Evolutionary conservation across 192 early-diverging fungal genomes (phyloP).

Genomic region (Linnemannia hyalina): DNA sequence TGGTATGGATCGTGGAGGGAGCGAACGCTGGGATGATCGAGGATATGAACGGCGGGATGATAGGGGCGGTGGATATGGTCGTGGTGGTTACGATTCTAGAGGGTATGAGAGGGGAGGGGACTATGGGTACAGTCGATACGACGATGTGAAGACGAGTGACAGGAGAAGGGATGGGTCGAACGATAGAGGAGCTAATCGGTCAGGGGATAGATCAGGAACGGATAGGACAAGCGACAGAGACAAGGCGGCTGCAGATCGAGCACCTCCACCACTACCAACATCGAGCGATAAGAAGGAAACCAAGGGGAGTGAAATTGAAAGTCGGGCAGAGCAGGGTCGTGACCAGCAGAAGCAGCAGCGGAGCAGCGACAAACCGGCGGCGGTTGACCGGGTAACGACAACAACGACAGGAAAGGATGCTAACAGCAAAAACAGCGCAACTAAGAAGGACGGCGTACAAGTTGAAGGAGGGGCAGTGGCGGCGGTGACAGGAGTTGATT

Average conservation of each 20-base stretch:
- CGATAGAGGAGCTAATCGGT: background rate
- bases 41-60: slow-evolving; percentile 13
- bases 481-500: background rate
- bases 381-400: background rate
- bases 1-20: background rate
- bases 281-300: background rate
- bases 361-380: background rate
- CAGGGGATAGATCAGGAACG: background rate
- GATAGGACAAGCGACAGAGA: background rate
- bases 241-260: background rate
- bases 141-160: background rate
- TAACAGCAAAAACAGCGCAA: background rate
- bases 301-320: slow-evolving; percentile 3
- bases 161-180: background rate
- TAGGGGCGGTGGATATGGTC: slow-evolving; percentile 9
- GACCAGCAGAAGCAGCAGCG: background rate
- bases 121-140: background rate
- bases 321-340: background rate
- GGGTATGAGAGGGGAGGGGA: slow-evolving; percentile 18
- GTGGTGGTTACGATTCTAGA: background rate
- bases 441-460: background rate
- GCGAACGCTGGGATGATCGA: slow-evolving; percentile 8
- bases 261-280: no score
- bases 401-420: background rate
- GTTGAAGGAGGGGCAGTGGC: background rate